phyloP scores from a whole-genome alignment of 805 yeast species.

The Ogataea paradorogensis region DNA sequence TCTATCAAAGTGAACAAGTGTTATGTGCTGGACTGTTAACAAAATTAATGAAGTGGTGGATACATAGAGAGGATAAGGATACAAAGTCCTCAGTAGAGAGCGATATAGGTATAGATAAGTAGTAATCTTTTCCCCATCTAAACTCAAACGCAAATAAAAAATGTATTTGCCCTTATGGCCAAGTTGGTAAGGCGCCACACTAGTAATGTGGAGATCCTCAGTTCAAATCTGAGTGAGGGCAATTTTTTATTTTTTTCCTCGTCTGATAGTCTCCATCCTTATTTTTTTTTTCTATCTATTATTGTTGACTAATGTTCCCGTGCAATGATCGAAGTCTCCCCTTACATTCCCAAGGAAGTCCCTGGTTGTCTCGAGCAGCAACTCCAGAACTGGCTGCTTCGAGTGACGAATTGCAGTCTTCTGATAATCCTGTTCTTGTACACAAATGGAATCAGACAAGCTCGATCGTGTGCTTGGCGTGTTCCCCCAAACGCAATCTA shows the following conservation, averaged over 20 bases:
- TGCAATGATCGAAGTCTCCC: conserved; percentile 16
- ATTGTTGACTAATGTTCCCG: conserved; percentile 1
- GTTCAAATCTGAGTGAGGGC: conserved; percentile 36
- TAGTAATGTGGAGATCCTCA: conserved; percentile 37
- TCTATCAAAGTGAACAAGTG: conserved; percentile 87
- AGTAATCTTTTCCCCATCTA: not conserved
- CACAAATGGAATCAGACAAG: conserved; percentile 77
- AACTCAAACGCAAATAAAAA: not conserved
- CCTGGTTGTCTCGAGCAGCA: conserved; percentile 5
- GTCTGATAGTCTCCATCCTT: not conserved
- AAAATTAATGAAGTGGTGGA: conserved; percentile 68
- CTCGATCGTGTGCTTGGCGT: conserved; percentile 69
- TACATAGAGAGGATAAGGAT: conserved; percentile 33
- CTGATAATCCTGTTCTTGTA: conserved; percentile 14
- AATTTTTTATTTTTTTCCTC: conserved; percentile 11
- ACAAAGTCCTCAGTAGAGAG: not conserved
- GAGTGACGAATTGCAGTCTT: not conserved
- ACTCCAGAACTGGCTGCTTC: conserved; percentile 8
- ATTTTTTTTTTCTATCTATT: conserved; percentile 2
- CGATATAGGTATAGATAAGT: not conserved
- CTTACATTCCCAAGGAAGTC: conserved; percentile 9
- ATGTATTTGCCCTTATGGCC: conserved; percentile 31
- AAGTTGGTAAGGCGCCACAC: conserved; percentile 37
- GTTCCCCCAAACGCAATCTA: conserved; percentile 54
- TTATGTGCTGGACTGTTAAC: conserved; percentile 74